A percentile compares a stretch with the other conserved stretches of the same genome.
phyloP scores from a whole-genome alignment of 371 early-diverging fungal genomes.

The Phascolomyces articulosus region DNA sequence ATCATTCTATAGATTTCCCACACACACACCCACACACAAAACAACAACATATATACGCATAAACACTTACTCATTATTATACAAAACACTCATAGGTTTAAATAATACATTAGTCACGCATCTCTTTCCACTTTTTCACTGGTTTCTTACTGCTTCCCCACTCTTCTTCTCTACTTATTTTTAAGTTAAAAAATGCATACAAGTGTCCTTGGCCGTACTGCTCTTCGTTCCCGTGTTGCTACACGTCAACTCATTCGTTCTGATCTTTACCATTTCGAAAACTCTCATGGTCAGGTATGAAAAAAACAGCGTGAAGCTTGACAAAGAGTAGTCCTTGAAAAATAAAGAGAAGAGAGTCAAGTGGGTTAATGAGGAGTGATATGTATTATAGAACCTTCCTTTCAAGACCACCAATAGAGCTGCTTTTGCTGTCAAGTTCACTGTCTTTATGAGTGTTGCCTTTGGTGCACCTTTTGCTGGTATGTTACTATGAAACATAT shows the following conservation, averaged over 20 bases:
- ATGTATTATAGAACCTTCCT: constrained; percentile 59
- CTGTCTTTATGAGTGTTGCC: constrained; percentile 54
- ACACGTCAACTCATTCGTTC: constrained; percentile 49
- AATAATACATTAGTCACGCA: too few relatives aligned
- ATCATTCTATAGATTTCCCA: too few relatives aligned
- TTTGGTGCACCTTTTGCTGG: constrained; percentile 64
- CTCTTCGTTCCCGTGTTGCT: constrained; percentile 41
- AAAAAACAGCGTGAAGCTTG: too few relatives aligned
- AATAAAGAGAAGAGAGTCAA: too few relatives aligned
- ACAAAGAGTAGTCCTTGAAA: too few relatives aligned
- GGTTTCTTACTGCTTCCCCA: background rate
- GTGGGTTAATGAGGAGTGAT: too few relatives aligned
- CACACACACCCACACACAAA: too few relatives aligned
- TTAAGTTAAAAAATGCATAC: constrained; percentile 38
- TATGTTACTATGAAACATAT: constrained; percentile 16
- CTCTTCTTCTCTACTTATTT: background rate
- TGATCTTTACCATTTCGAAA: constrained; percentile 56
- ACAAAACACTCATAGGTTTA: too few relatives aligned
- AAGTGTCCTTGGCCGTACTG: constrained; percentile 50
- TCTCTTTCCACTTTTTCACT: background rate
- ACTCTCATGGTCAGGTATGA: constrained; percentile 45
- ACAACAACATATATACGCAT: too few relatives aligned
- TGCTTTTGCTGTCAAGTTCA: constrained; percentile 58
- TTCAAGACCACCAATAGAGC: constrained; percentile 66
- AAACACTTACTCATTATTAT: too few relatives aligned